Evolutionary conservation across 169 alveolate species (phyloP).

Genomic region (Plasmodium relictum): DNA sequence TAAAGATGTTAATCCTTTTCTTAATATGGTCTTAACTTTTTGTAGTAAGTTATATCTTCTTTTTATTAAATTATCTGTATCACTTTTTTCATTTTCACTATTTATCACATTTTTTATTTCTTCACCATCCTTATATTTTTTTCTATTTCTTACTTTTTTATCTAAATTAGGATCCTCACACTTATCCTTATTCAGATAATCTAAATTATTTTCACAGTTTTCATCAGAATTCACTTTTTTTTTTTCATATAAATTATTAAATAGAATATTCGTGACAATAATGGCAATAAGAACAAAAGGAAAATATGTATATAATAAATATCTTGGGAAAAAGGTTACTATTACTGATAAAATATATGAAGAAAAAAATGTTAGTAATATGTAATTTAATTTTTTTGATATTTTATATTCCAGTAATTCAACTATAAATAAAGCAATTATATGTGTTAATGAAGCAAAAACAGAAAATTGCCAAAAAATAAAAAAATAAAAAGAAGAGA

Average conservation of each 20-base stretch:
- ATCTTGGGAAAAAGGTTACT: conserved; percentile 50
- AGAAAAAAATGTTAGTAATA: conserved; percentile 2
- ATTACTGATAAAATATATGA: conserved; percentile 24
- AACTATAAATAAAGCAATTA: conserved; percentile 45
- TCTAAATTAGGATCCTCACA: neutral
- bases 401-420: conserved; percentile 45
- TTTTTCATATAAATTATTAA: neutral
- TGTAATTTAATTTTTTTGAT: conserved; percentile 12
- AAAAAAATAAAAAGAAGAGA: conserved; percentile 33
- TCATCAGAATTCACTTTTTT: neutral
- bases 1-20: conserved; percentile 54
- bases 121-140: neutral
- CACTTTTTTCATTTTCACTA: neutral
- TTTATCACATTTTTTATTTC: neutral
- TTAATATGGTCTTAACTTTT: neutral
- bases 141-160: neutral
- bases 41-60: neutral
- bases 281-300: conserved; percentile 43
- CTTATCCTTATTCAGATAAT: neutral
- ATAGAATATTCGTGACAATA: conserved; percentile 6
- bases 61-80: neutral
- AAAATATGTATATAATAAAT: conserved; percentile 44
- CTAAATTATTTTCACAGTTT: neutral
- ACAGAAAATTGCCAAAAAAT: conserved; percentile 71
- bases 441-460: conserved; percentile 30